Conservation (phyloP, 352 stramenopile species). For the Globisporangium perplexum region DNA sequence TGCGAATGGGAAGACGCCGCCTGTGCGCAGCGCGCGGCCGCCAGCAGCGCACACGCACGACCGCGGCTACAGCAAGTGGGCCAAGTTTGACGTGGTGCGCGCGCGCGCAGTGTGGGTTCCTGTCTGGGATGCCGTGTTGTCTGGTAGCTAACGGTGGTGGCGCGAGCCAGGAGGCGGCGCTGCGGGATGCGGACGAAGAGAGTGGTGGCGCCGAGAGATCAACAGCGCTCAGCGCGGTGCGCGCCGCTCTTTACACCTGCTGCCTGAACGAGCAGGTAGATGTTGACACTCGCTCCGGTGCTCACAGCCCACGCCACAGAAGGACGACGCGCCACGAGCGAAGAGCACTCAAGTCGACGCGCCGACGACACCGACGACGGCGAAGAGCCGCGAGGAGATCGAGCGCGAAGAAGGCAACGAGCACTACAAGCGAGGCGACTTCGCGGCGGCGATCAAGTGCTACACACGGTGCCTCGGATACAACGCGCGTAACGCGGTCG, state of each 20-base stretch:
- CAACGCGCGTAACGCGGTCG: conserved; percentile 57
- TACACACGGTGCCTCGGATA: conserved; percentile 87
- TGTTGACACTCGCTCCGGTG: background rate
- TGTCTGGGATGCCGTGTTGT: background rate
- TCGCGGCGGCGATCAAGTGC: conserved; percentile 80
- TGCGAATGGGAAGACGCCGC: conserved; percentile 12
- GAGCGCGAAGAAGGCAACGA: conserved; percentile 91
- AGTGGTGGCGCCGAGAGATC: background rate
- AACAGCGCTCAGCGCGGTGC: background rate
- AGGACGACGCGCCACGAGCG: background rate
- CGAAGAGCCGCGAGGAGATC: conserved; percentile 46
- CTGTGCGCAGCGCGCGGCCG: conserved; percentile 7
- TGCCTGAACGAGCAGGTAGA: no score
- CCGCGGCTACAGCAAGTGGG: conserved; percentile 89
- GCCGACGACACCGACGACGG: background rate
- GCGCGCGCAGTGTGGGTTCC: no score
- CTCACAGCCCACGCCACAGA: background rate
- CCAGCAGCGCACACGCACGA: conserved; percentile 79
- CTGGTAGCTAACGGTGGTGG: background rate
- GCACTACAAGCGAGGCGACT: conserved; percentile 85
- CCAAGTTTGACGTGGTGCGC: conserved; percentile 82
- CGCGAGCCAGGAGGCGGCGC: conserved; percentile 30
- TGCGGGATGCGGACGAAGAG: conserved; percentile 34
- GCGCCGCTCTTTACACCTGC: background rate
- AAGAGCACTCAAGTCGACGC: background rate